A percentile compares a stretch with the other conserved stretches of the same genome.
Evolutionary conservation across 139 green algal species (phyloP).

Genomic region (Eudorina sp.): DNA sequence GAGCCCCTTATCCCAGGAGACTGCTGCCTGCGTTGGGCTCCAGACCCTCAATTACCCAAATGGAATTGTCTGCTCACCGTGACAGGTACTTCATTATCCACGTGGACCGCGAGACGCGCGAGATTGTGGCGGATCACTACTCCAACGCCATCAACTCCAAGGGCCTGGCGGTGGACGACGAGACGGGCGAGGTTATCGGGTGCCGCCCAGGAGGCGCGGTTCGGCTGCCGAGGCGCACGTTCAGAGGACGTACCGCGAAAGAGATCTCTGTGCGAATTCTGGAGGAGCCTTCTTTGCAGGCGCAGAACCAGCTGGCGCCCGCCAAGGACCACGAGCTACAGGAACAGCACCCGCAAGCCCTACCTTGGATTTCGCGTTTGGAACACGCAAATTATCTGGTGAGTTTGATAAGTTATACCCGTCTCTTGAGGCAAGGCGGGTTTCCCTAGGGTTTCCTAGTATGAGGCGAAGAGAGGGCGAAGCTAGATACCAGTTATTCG

Average conservation of each 20-base stretch:
- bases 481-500: no score
- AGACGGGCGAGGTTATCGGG: constrained; percentile 34
- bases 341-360: not conserved
- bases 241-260: constrained; percentile 23
- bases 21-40: no score
- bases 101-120: not conserved
- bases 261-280: constrained; percentile 19
- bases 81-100: constrained; percentile 39
- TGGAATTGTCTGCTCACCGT: no score
- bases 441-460: no score
- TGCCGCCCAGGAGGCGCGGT: not conserved
- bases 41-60: no score
- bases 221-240: not conserved
- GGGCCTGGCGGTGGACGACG: constrained; percentile 30
- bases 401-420: no score
- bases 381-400: constrained; percentile 44
- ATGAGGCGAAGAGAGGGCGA: no score
- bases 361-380: constrained; percentile 11
- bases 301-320: not conserved
- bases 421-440: no score
- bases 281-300: not conserved
- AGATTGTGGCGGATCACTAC: constrained; percentile 30
- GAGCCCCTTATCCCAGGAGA: no score
- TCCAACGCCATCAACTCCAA: constrained; percentile 38
- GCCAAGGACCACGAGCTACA: not conserved